Evolutionary conservation across 1,284 basidiomycete species (phyloP).

Genomic region (Porodaedalea pini): DNA sequence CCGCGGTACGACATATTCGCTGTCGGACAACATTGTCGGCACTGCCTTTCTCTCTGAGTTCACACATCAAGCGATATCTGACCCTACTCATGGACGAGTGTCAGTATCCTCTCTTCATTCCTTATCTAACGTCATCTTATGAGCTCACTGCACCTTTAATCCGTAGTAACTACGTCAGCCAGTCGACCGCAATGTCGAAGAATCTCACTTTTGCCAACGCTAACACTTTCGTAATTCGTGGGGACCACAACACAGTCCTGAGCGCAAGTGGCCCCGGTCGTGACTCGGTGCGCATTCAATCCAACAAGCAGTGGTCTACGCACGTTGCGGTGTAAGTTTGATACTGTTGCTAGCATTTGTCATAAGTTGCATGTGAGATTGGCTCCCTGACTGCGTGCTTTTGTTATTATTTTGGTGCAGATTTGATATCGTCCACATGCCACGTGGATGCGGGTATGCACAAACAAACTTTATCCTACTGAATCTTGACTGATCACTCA

Average conservation of each 20-base stretch:
- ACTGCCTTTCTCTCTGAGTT: constrained; percentile 40
- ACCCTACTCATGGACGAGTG: constrained; percentile 39
- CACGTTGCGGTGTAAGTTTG: constrained; percentile 32
- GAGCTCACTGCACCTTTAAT: constrained; percentile 6
- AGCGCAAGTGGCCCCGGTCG: constrained; percentile 32
- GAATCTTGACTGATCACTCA: constrained; percentile 5
- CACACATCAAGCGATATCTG: constrained; percentile 41
- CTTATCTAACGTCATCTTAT: not conserved
- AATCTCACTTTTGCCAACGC: constrained; percentile 47
- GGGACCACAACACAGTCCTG: constrained; percentile 32
- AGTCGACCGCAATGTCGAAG: constrained; percentile 39
- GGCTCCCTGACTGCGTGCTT: not conserved
- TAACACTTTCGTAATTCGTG: constrained; percentile 44
- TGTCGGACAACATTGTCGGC: constrained; percentile 40
- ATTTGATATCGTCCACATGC: constrained; percentile 42
- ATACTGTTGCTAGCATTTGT: not conserved
- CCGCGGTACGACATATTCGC: constrained; percentile 31
- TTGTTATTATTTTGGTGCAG: constrained; percentile 20
- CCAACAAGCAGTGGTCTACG: constrained; percentile 30
- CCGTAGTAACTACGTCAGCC: constrained; percentile 49
- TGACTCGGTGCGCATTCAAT: constrained; percentile 35
- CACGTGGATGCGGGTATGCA: constrained; percentile 63
- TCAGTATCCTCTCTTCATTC: not conserved
- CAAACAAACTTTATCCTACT: constrained; percentile 2
- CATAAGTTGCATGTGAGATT: not conserved